Base-by-base conservation (phyloP, 768 basidiomycete genomes). In the Leccinum truebloodii region DNA sequence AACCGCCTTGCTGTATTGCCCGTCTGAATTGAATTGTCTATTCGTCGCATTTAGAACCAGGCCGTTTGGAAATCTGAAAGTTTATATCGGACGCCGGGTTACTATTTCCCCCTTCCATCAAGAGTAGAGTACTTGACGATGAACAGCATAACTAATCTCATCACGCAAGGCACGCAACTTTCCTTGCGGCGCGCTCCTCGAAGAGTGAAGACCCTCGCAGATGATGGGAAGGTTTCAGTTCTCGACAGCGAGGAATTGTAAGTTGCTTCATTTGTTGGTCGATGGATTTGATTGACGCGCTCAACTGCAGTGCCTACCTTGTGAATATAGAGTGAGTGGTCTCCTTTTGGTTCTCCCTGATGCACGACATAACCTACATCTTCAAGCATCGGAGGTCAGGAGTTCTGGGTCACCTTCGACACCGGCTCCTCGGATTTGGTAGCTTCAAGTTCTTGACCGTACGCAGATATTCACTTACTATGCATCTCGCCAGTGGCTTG, bases 391-490 rank as follows among this genome's bases (percentile, higher is more conserved):
- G 80, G 79, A 51, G 75, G 73, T 4, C 79, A 81, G 66, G 61
- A 71, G 44, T 78, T 85, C 59, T 73, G 74, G 67, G 73, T 80
- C 20, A 77, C 82, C 4, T 71, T 84, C 30, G 84, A 85, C 66
- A 85, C 85, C 8, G 85, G 84, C 52, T 86, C 84, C 4, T 79
- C 85, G 1, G 85, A 85, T 67, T 65, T 86, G 63, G 83, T 83
- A 63, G 50, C 66, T 35, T 54, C 55, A 24, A 46, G 20, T 57
- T 61, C 48, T 52, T 37, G 34, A 26, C 46, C 52, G 13, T 58
- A 12, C 14, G 1, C 53, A 35, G 52, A 44, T 30, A 51, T 18
- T 57, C 13, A n/a, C 64, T 65, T 53, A 58, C 52, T 57, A 24
- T 18, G 18, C 18, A 10, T 41, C n/a, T 30, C 3, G 56, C 44